phyloP scores from a whole-genome alignment of 257 asterid species.

The Scutellaria baicalensis region DNA sequence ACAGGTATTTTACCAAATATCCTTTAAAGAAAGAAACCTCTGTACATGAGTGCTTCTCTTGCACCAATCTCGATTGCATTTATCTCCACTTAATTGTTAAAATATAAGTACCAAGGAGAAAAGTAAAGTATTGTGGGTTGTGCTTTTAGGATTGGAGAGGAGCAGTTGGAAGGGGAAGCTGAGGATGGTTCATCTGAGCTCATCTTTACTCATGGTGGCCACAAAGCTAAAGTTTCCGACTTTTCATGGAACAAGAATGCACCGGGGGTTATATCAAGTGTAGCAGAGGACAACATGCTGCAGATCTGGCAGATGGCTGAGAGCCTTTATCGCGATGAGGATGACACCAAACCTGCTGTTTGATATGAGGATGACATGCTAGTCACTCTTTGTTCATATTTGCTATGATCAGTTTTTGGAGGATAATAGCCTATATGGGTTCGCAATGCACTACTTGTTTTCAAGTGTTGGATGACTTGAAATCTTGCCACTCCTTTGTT shows the following conservation, averaged over 20 bases:
- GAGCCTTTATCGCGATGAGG: slow-evolving; percentile 70
- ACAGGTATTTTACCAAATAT: slow-evolving; percentile 41
- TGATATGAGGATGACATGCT: slow-evolving; percentile 41
- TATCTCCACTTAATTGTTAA: neutral
- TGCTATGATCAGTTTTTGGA: neutral
- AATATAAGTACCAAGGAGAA: neutral
- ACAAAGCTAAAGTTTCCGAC: slow-evolving; percentile 85
- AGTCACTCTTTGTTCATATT: slow-evolving; percentile 12
- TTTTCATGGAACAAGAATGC: slow-evolving; percentile 87
- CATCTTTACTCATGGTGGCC: slow-evolving; percentile 95
- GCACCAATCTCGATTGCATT: no score
- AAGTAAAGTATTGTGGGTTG: neutral
- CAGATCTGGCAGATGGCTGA: slow-evolving; percentile 98
- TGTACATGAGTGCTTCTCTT: neutral
- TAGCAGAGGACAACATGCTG: slow-evolving; percentile 80
- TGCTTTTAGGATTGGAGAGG: slow-evolving; percentile 78
- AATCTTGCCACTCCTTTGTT: neutral
- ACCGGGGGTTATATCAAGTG: slow-evolving; percentile 93
- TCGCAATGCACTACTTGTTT: neutral
- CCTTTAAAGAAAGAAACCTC: neutral
- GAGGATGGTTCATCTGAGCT: slow-evolving; percentile 98
- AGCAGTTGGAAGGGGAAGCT: slow-evolving; percentile 98
- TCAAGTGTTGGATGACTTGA: neutral
- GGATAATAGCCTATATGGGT: neutral
- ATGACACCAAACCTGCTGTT: no score